Percentiles rank a stretch among this genome's conserved stretches.
phyloP scores from a whole-genome alignment of 257 asterid genomes.

The Solanum piurae region DNA sequence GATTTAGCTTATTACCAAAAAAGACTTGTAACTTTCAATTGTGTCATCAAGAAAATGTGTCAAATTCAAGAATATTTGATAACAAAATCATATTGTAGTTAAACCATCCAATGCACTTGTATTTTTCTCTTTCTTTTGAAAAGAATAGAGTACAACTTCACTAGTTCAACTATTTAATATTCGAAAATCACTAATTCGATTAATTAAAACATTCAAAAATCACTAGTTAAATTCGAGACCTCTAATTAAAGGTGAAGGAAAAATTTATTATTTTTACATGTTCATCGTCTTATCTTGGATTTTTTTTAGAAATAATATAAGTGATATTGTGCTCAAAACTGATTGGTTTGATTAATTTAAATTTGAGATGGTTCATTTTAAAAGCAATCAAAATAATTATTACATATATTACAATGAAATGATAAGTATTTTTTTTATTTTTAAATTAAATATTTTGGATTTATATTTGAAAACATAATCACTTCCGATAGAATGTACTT shows the following conservation, averaged over 20 bases:
- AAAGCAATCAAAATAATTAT: too few relatives aligned
- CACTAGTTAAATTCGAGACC: too few relatives aligned
- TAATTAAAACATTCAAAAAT: neutral
- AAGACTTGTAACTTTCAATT: neutral
- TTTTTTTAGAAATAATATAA: too few relatives aligned
- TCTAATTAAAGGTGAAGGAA: too few relatives aligned
- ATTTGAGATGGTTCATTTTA: too few relatives aligned
- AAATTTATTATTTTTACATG: too few relatives aligned
- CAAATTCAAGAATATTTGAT: neutral
- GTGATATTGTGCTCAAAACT: too few relatives aligned
- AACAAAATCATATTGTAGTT: neutral
- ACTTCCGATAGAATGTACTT: neutral
- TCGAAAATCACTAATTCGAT: neutral
- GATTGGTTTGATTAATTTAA: too few relatives aligned
- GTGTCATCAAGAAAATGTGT: neutral
- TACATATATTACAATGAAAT: too few relatives aligned
- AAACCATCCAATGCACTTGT: neutral
- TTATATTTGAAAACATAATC: neutral
- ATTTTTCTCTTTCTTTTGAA: neutral
- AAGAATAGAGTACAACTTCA: neutral
- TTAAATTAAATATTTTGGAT: neutral
- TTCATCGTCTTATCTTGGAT: too few relatives aligned
- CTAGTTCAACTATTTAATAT: neutral
- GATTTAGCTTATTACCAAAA: neutral
- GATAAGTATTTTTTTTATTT: too few relatives aligned